Evolutionary conservation across 2,329 filamentous ascomycete species (phyloP).

Genomic region (Diaporthe sp.): DNA sequence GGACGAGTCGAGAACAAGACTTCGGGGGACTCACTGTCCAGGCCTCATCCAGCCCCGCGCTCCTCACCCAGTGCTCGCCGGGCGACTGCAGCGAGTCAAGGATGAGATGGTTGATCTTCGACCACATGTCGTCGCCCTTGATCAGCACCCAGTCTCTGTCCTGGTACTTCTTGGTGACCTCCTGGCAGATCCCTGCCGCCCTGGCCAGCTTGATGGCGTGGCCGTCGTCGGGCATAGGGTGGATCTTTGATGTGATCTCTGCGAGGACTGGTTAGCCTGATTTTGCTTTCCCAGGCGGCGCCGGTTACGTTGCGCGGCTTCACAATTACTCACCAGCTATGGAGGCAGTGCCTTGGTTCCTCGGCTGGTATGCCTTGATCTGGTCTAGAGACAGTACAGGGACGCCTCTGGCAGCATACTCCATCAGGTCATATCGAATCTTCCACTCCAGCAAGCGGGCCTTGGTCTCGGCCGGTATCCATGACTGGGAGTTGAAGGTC

Average conservation of each 20-base stretch:
- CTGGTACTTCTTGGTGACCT: constrained; percentile 60
- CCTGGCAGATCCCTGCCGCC: constrained; percentile 75
- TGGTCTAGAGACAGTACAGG: constrained; percentile 72
- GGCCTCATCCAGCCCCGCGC: constrained; percentile 73
- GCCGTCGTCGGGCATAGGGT: constrained; percentile 77
- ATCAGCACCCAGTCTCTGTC: constrained; percentile 65
- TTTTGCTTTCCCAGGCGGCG: background rate
- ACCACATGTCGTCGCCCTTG: constrained; percentile 70
- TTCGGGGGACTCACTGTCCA: constrained; percentile 63
- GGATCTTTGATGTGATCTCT: constrained; percentile 57
- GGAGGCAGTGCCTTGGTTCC: constrained; percentile 51
- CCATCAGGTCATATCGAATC: constrained; percentile 78
- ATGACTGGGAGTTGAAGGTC: constrained; percentile 71
- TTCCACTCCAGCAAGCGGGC: constrained; percentile 85
- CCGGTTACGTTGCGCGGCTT: background rate
- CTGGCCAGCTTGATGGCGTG: constrained; percentile 83
- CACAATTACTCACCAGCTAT: constrained; percentile 55
- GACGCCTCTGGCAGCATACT: constrained; percentile 79
- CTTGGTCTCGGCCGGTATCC: constrained; percentile 72
- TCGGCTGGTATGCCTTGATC: constrained; percentile 72
- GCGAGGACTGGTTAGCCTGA: background rate
- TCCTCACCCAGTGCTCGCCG: constrained; percentile 70
- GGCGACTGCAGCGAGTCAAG: constrained; percentile 71
- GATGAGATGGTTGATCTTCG: constrained; percentile 71
- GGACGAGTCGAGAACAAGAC: background rate